phyloP scores from a whole-genome alignment of 148 eudicot genomes.

The Amaranthus cruentus region DNA sequence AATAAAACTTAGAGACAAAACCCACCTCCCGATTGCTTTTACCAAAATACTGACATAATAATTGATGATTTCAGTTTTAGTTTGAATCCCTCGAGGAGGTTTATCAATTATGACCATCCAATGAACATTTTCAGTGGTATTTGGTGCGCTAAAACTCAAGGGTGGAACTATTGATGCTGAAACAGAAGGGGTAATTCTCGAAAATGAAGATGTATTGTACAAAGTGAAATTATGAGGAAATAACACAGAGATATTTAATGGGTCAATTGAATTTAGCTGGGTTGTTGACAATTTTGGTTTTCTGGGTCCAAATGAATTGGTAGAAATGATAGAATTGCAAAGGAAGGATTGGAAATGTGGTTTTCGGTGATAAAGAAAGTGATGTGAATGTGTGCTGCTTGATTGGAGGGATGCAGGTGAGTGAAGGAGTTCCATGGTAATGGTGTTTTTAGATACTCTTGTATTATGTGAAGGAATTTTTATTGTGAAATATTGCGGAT shows the following conservation, averaged over 20 bases:
- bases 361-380: not conserved
- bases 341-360: not conserved
- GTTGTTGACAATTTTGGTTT: not conserved
- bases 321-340: not conserved
- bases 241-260: not conserved
- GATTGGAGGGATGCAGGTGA: conserved; percentile 4
- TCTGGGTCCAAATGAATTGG: not conserved
- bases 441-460: too few species aligned
- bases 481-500: too few species aligned
- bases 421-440: conserved; percentile 12
- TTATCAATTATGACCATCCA: conserved; percentile 64
- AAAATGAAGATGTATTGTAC: not conserved
- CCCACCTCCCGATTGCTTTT: conserved; percentile 53
- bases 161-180: not conserved
- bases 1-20: not conserved
- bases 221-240: not conserved
- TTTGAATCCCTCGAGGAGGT: conserved; percentile 33
- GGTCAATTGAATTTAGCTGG: not conserved
- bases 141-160: conserved; percentile 3
- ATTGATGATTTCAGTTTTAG: conserved; percentile 42
- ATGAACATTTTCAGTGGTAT: conserved; percentile 21
- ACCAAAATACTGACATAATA: conserved; percentile 56
- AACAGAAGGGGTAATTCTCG: not conserved
- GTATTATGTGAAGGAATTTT: too few species aligned
- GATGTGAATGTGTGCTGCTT: not conserved